Evolutionary conservation across 1,139 yeast species (phyloP), one percentile per base, ranked within the genome.

Genomic region (Blastobotrys malaysiensis): DNA sequence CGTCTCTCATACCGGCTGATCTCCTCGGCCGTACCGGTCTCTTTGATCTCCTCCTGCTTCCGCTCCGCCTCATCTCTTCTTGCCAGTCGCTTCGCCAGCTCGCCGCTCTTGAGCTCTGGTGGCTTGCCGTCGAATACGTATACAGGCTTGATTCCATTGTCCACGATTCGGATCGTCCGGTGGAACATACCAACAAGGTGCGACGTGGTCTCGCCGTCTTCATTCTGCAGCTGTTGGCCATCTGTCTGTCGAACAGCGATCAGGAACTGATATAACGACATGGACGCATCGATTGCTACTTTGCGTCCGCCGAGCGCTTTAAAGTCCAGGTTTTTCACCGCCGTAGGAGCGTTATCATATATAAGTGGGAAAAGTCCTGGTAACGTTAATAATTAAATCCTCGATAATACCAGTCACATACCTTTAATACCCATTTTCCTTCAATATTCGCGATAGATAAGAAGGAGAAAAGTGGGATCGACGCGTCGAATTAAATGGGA

Each of bases 71-170:
- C 95, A 63, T 88, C 95, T 60, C 96, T 79, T 61, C 88, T 79
- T 44, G 82, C 82, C 57, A 85, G 74, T 66, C 99, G 82, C 69
- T 93, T 93, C 57, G 86, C 93, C 63, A 95, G 77, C 71, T 93
- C 99, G 18, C 96, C 96, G 46, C 96, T 88, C 72, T 93, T 93
- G 72, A 93, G 72, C 9, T 85, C 89, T 1, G 96, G 96, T 14
- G 96, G 98, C 65, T 88, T 90, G 31, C 99, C 99, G 69, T 93
- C 99, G 71, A 93, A 93, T 5, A 95, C 98, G 66, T 90, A 93
- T 36, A 91, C 87, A 1, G 99, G 99, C 69, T 93, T 93, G 65
- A 95, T 83, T 19, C 97, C 97, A 65, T 88, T 83, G 61, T 87
- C 96, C 9, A 91, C 87, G 77, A 93, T 80, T 55, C 97, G 75